Evolutionary conservation across 768 basidiomycete species (phyloP).

Genomic region (Roridomyces roridus): DNA sequence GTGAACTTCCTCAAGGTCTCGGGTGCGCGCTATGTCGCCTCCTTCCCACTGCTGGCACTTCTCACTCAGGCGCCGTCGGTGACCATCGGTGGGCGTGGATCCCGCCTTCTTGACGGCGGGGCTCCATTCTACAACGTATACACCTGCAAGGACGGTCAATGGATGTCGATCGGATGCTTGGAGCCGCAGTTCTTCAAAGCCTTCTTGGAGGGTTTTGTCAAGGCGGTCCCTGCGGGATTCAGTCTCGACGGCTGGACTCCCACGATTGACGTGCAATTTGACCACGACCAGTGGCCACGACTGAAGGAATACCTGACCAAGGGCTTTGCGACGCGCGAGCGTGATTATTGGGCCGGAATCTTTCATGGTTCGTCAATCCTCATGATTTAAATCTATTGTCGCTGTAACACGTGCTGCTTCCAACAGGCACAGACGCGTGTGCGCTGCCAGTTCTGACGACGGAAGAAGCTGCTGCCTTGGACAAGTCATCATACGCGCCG

Average conservation of each 20-base stretch:
- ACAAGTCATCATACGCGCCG: conserved; percentile 36
- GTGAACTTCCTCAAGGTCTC: conserved; percentile 60
- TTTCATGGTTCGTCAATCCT: conserved; percentile 64
- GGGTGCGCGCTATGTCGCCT: conserved; percentile 78
- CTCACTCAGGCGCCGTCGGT: conserved; percentile 39
- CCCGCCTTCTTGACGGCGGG: conserved; percentile 74
- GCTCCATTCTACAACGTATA: conserved; percentile 83
- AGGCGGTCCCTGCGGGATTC: conserved; percentile 53
- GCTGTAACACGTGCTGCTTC: not conserved
- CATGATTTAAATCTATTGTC: not conserved
- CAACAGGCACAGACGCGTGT: conserved; percentile 73
- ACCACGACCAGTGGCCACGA: conserved; percentile 61
- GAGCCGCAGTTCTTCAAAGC: conserved; percentile 74
- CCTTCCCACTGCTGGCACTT: conserved; percentile 67
- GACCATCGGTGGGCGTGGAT: conserved; percentile 54
- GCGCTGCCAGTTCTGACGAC: conserved; percentile 71
- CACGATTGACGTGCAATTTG: conserved; percentile 46
- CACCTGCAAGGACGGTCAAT: conserved; percentile 71
- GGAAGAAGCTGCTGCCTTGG: conserved; percentile 58
- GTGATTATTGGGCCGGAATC: conserved; percentile 72
- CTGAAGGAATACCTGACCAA: conserved; percentile 60
- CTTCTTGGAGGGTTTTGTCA: conserved; percentile 63
- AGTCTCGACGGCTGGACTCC: conserved; percentile 63
- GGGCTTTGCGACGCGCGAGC: conserved; percentile 65
- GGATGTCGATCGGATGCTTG: conserved; percentile 79